These are phyloP conservation scores for Peniophora sp. DNA, from an alignment of 1,284 basidiomycete species.

Conservation along the genomic window DNA sequence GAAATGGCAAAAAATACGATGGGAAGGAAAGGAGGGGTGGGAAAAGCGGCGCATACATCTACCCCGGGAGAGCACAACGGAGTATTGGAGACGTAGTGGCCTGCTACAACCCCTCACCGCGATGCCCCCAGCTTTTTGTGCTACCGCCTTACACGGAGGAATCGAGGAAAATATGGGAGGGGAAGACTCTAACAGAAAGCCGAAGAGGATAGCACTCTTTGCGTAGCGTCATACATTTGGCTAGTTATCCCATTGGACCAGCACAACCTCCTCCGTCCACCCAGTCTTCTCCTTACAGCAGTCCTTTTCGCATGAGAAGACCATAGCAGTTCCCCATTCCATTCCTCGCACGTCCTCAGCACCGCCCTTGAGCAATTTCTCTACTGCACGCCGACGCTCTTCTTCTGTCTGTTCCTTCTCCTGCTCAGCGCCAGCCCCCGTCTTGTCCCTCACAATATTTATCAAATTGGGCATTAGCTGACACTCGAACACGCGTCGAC, in stretches of 20 bases:
- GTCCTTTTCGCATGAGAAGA: slow-evolving; percentile 72
- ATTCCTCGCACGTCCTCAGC: slow-evolving; percentile 41
- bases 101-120: no score
- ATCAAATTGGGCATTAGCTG: slow-evolving; percentile 86
- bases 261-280: slow-evolving; percentile 69
- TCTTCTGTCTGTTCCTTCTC: slow-evolving; percentile 40
- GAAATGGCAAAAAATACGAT: no score
- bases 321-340: slow-evolving; percentile 80
- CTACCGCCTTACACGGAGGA: not conserved
- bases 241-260: slow-evolving; percentile 63
- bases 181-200: no score
- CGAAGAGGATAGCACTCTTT: no score
- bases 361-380: slow-evolving; percentile 38
- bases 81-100: no score
- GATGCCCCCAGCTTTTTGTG: no score
- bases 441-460: slow-evolving; percentile 44
- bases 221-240: no score
- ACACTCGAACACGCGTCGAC: slow-evolving; percentile 67
- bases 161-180: no score
- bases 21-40: no score
- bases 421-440: slow-evolving; percentile 18
- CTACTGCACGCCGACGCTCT: slow-evolving; percentile 48
- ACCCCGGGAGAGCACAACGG: no score
- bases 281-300: slow-evolving; percentile 49
- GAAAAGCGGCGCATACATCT: no score